Evolutionary conservation across 768 basidiomycete species (phyloP).

Genomic region (Collybia sp.): DNA sequence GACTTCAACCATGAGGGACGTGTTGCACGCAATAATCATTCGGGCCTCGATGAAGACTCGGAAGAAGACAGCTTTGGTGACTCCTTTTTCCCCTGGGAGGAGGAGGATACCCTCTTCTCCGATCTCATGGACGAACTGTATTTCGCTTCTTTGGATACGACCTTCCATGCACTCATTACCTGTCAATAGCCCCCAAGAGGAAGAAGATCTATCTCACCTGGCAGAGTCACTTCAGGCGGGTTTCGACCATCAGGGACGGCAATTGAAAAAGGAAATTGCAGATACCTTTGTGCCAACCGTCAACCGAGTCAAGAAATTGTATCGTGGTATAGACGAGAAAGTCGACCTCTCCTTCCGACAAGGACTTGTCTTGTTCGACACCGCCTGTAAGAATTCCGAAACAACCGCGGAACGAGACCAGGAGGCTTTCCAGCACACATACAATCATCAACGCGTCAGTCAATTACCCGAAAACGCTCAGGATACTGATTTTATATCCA

Average conservation of each 20-base stretch:
- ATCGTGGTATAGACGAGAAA: constrained; percentile 29
- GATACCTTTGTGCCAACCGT: constrained; percentile 39
- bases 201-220: constrained; percentile 28
- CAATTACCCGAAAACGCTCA: constrained; percentile 38
- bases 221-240: constrained; percentile 35
- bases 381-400: constrained; percentile 51
- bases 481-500: constrained; percentile 17
- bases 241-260: constrained; percentile 33
- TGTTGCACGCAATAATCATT: constrained; percentile 3
- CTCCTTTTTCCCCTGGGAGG: constrained; percentile 42
- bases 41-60: constrained; percentile 10
- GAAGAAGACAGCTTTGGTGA: constrained; percentile 22
- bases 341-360: constrained; percentile 32
- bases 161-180: constrained; percentile 8
- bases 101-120: constrained; percentile 47
- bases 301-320: constrained; percentile 40
- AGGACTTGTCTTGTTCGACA: constrained; percentile 50
- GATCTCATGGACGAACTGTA: constrained; percentile 40
- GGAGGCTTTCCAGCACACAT: constrained; percentile 27
- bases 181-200: constrained; percentile 17
- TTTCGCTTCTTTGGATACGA: constrained; percentile 5
- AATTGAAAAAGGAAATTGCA: constrained; percentile 34
- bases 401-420: constrained; percentile 35
- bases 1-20: constrained; percentile 12
- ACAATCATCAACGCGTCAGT: too few relatives aligned